Conservation (phyloP, 1,284 basidiomycete species). For the Pisolithus thermaeus region DNA sequence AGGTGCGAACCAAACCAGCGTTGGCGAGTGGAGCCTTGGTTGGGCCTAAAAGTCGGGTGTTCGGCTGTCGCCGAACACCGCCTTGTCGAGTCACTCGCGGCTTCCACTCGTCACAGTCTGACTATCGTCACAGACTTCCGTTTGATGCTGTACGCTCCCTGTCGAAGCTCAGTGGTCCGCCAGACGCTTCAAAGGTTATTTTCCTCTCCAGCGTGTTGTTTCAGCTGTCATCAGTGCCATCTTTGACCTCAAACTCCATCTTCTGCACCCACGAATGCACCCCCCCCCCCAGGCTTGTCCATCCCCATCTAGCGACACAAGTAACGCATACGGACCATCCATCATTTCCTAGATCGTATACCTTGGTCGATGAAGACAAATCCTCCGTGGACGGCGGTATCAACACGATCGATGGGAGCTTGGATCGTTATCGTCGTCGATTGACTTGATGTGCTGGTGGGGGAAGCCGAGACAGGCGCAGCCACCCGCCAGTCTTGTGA, state of each 20-base stretch:
- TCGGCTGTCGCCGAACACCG: too few species aligned
- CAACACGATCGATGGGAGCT: slow-evolving; percentile 61
- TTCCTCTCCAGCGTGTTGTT: too few species aligned
- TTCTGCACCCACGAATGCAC: slow-evolving; percentile 47
- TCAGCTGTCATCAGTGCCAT: too few species aligned
- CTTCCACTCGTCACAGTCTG: too few species aligned
- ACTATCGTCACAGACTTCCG: too few species aligned
- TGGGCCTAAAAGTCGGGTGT: too few species aligned
- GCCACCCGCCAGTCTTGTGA: slow-evolving; percentile 78
- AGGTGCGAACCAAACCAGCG: too few species aligned
- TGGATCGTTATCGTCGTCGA: slow-evolving; percentile 34
- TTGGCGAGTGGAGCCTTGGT: too few species aligned
- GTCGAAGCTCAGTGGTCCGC: too few species aligned
- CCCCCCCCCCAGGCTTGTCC: slow-evolving; percentile 40
- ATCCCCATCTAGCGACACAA: slow-evolving; percentile 39
- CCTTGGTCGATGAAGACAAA: slow-evolving; percentile 38
- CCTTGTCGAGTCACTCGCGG: too few species aligned
- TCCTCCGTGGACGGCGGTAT: slow-evolving; percentile 54
- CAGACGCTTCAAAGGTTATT: too few species aligned
- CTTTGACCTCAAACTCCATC: slow-evolving; percentile 6
- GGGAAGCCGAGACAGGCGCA: slow-evolving; percentile 34
- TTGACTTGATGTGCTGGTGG: slow-evolving; percentile 18
- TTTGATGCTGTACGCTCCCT: too few species aligned
- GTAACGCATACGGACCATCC: slow-evolving; percentile 38
- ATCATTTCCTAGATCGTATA: slow-evolving; percentile 49